Conservation (phyloP, 768 basidiomycete genomes). For the Tricholoma sp. region DNA sequence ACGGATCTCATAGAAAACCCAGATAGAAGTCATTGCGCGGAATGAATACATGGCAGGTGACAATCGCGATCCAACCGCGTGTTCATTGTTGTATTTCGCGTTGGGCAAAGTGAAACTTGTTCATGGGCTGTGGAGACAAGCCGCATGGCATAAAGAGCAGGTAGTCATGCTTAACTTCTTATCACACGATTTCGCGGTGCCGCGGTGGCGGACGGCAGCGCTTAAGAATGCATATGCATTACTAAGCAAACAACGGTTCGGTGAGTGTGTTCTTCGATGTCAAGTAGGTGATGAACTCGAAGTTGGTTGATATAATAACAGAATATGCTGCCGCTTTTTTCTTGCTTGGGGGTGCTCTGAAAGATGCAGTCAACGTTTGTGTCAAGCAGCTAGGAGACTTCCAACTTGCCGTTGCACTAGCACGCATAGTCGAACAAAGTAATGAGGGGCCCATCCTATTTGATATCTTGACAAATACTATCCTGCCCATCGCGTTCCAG, state of each 20-base stretch:
- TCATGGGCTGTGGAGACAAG: slow-evolving; percentile 93
- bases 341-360: slow-evolving; percentile 80
- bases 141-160: slow-evolving; percentile 91
- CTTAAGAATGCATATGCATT: slow-evolving; percentile 95
- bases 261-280: slow-evolving; percentile 40
- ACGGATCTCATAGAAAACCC: slow-evolving; percentile 50
- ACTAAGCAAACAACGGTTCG: slow-evolving; percentile 85
- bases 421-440: slow-evolving; percentile 77
- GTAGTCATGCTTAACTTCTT: slow-evolving; percentile 86
- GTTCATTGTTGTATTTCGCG: slow-evolving; percentile 93
- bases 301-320: slow-evolving; percentile 23
- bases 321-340: slow-evolving; percentile 99
- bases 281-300: not conserved
- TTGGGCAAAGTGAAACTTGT: slow-evolving; percentile 89
- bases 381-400: slow-evolving; percentile 84
- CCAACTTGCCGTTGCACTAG: slow-evolving; percentile 83
- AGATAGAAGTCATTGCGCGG: slow-evolving; percentile 84
- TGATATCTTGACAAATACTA: slow-evolving; percentile 63
- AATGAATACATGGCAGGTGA: slow-evolving; percentile 91
- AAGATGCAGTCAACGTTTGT: slow-evolving; percentile 90
- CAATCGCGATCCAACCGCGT: slow-evolving; percentile 80
- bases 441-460: slow-evolving; percentile 75
- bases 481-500: slow-evolving; percentile 80
- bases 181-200: slow-evolving; percentile 78
- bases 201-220: slow-evolving; percentile 89